phyloP scores from a whole-genome alignment of 345 rosid genomes.

The Linum trigynum region DNA sequence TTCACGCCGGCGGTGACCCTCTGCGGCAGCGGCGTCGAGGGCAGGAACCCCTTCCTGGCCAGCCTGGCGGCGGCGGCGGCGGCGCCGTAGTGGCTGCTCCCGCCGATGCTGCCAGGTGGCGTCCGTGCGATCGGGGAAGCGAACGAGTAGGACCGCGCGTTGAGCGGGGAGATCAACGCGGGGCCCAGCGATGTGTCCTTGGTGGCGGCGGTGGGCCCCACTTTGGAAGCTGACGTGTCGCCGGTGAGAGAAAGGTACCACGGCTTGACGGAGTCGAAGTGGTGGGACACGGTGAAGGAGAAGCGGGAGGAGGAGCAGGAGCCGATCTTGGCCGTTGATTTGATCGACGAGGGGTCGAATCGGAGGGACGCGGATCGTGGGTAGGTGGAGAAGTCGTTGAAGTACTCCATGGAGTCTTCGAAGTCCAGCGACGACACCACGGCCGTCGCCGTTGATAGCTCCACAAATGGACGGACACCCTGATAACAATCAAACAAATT shows the following conservation, averaged over 20 bases:
- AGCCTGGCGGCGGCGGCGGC: not conserved
- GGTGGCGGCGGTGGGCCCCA: slow-evolving; percentile 32
- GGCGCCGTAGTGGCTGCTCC: slow-evolving; percentile 1
- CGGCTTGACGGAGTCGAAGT: slow-evolving; percentile 82
- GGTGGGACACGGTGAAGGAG: slow-evolving; percentile 81
- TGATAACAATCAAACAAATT: slow-evolving; percentile 14
- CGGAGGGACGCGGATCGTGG: slow-evolving; percentile 70
- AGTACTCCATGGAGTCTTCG: slow-evolving; percentile 48
- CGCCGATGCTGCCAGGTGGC: slow-evolving; percentile 33
- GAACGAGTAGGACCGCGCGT: slow-evolving; percentile 60
- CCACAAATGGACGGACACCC: slow-evolving; percentile 92
- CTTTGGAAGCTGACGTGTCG: slow-evolving; percentile 45
- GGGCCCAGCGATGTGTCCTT: slow-evolving; percentile 35
- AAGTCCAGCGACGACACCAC: slow-evolving; percentile 66
- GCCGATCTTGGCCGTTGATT: slow-evolving; percentile 61
- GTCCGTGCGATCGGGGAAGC: slow-evolving; percentile 71
- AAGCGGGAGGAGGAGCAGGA: slow-evolving; percentile 84
- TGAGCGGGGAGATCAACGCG: slow-evolving; percentile 54
- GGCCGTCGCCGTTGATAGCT: slow-evolving; percentile 55
- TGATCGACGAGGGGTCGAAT: slow-evolving; percentile 47
- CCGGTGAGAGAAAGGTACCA: slow-evolving; percentile 69
- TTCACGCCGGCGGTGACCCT: slow-evolving; percentile 27
- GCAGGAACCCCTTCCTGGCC: slow-evolving; percentile 46
- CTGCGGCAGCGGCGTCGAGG: slow-evolving; percentile 79
- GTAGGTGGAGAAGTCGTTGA: slow-evolving; percentile 50